Evolutionary conservation across 306 rosid genomes (phyloP).

Genomic region (Ziziphus jujuba): DNA sequence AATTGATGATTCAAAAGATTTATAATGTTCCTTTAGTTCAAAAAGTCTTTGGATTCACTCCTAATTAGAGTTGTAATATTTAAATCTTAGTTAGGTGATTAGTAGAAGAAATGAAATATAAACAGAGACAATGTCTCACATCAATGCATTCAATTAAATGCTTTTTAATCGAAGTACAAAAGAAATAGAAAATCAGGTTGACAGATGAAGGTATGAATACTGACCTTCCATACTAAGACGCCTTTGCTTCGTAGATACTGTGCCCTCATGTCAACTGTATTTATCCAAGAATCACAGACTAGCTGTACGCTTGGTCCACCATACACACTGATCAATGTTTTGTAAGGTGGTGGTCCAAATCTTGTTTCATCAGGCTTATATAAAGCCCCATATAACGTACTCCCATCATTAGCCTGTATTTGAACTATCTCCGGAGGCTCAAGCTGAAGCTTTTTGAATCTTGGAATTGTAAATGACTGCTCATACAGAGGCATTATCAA

Average conservation of each 20-base stretch:
- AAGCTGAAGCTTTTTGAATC: slow-evolving; percentile 69
- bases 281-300: slow-evolving; percentile 77
- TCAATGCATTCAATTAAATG: neutral
- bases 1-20: no score
- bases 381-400: slow-evolving; percentile 66
- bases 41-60: no score
- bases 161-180: neutral
- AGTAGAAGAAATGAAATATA: no score
- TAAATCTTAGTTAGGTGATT: no score
- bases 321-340: slow-evolving; percentile 81
- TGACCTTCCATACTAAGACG: slow-evolving; percentile 93
- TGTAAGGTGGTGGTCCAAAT: slow-evolving; percentile 96
- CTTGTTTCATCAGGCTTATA: slow-evolving; percentile 74
- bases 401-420: slow-evolving; percentile 63
- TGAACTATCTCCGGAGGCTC: slow-evolving; percentile 75
- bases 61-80: no score
- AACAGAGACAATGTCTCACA: no score
- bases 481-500: slow-evolving; percentile 64
- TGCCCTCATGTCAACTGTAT: slow-evolving; percentile 87
- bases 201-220: slow-evolving; percentile 18
- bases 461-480: slow-evolving; percentile 54
- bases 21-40: no score
- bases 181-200: slow-evolving; percentile 17
- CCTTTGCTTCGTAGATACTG: slow-evolving; percentile 85
- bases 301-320: slow-evolving; percentile 96